Evolutionary conservation across 2,329 filamentous ascomycete species (phyloP).

Genomic region (Tolypocladium ophioglossoides): DNA sequence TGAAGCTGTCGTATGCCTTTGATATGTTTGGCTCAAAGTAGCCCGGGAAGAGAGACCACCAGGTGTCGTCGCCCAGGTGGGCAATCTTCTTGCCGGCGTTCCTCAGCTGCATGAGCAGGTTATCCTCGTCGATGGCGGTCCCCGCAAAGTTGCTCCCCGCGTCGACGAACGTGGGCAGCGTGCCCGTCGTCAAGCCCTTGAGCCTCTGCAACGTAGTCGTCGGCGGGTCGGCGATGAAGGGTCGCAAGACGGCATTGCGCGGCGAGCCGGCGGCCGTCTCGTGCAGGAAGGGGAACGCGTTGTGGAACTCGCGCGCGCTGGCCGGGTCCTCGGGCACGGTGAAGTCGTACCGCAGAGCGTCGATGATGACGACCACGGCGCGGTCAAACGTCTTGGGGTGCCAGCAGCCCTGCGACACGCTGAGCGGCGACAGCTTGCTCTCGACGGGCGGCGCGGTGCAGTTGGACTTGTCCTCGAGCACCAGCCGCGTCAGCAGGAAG

Average conservation of each 20-base stretch:
- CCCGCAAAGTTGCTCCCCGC: slow-evolving; percentile 92
- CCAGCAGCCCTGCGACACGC: slow-evolving; percentile 70
- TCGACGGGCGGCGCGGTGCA: slow-evolving; percentile 60
- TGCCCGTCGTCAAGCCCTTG: slow-evolving; percentile 91
- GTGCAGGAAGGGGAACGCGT: slow-evolving; percentile 79
- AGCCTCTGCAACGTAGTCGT: slow-evolving; percentile 86
- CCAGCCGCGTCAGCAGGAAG: slow-evolving; percentile 80
- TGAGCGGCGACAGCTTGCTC: slow-evolving; percentile 25
- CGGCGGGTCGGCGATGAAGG: slow-evolving; percentile 94
- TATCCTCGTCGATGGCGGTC: slow-evolving; percentile 88
- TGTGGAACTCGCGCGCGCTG: slow-evolving; percentile 53
- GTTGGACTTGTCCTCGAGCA: slow-evolving; percentile 65
- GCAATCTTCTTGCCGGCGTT: slow-evolving; percentile 64
- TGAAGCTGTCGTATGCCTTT: slow-evolving; percentile 88
- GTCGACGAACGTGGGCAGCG: slow-evolving; percentile 88
- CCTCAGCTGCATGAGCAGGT: slow-evolving; percentile 57
- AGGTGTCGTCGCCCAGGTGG: slow-evolving; percentile 96
- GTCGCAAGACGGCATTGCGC: slow-evolving; percentile 75
- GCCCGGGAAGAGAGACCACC: slow-evolving; percentile 86
- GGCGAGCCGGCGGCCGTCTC: slow-evolving; percentile 67
- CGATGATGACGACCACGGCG: slow-evolving; percentile 81
- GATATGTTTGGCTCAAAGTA: slow-evolving; percentile 86
- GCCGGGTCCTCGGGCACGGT: slow-evolving; percentile 59
- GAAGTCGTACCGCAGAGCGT: slow-evolving; percentile 94
- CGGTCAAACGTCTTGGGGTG: slow-evolving; percentile 89